These are phyloP conservation scores for Heterobasidion annosum DNA, from an alignment of 1,284 basidiomycete genomes.

Conservation along the genomic window DNA sequence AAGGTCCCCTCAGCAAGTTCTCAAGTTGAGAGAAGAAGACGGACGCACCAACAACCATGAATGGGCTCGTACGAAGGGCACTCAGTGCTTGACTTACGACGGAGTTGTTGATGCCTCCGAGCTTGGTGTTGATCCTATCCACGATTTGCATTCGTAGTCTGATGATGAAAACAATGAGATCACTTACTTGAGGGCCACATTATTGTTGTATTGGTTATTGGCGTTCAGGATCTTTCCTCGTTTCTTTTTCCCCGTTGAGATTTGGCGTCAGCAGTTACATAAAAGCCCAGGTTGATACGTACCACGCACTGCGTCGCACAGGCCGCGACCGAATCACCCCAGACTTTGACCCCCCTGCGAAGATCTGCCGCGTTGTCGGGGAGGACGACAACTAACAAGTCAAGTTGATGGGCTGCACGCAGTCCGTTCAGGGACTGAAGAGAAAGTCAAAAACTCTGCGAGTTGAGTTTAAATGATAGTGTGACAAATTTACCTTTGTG, in stretches of 20 bases:
- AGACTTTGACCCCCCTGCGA: constrained; percentile 28
- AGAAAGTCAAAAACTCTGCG: too few species aligned
- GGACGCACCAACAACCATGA: neutral
- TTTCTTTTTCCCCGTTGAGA: constrained; percentile 11
- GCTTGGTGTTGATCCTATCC: constrained; percentile 35
- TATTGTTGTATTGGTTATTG: constrained; percentile 38
- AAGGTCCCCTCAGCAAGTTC: neutral
- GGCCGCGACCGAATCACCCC: constrained; percentile 27
- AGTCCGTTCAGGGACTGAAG: too few species aligned
- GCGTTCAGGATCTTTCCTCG: constrained; percentile 20
- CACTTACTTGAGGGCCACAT: constrained; percentile 38
- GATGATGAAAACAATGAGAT: neutral
- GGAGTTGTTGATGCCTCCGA: constrained; percentile 32
- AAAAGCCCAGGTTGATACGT: constrained; percentile 4
- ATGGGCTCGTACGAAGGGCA: neutral
- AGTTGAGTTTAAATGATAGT: too few species aligned
- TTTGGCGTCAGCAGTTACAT: neutral
- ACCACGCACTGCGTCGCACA: constrained; percentile 23
- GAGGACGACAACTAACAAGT: constrained; percentile 13
- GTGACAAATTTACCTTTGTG: too few species aligned
- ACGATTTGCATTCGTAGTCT: neutral
- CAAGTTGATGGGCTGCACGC: too few species aligned
- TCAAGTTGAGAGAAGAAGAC: neutral
- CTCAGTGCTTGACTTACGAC: neutral
- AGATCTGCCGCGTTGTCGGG: constrained; percentile 24